Evolutionary conservation across 2,329 filamentous ascomycete species (phyloP), one percentile per base, ranked within the genome.

Genomic region (Nannizziopsis barbatae): DNA sequence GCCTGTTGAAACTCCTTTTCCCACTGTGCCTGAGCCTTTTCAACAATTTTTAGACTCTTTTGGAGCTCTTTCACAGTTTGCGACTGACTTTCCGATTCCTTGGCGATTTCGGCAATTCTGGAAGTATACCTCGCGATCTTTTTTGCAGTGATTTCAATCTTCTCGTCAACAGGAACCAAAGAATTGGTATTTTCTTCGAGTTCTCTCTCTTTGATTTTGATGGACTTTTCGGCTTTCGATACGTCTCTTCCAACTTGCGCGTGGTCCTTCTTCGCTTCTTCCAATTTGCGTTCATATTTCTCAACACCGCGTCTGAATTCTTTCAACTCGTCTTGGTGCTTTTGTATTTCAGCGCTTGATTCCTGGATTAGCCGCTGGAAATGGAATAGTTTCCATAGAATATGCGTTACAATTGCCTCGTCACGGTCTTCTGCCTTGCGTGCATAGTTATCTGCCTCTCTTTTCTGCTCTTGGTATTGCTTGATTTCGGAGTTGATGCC

Each of bases 401-500:
- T 89, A 56, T 96, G 90, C 1, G 84, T 89, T 48, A 96, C 86
- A 49, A 95, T 84, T 6, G 90, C 92, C 47, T 86, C 79, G 62
- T 98, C 90, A 43, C 86, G 81, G 64, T 96, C 87, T 47, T 92
- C 84, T 1, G 84, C 84, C 67, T 95, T 96, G 55, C 79, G 81
- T 61, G 93, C 85, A 62, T 90, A 98, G 57, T 83, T 90, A 56
- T 98, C 92, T 4, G 90, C 90, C 62, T 96, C 92, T 56, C 81
- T 82, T 70, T 96, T 96, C 67, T 96, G 90, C 64, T 96, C 88
- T 60, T 94, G 85, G 60, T 95, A 98, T 60, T 95, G 88, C 64
- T 92, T 95, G 64, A 98, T 93, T 67, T 98, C 92, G 2, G 88
- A 90, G 65, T 96, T 96, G 69, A 98, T 95, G 42, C 86, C 88